These are phyloP conservation scores for Microbotryum silenes-acaulis DNA, from an alignment of 1,284 basidiomycete genomes.

Conservation along the genomic window DNA sequence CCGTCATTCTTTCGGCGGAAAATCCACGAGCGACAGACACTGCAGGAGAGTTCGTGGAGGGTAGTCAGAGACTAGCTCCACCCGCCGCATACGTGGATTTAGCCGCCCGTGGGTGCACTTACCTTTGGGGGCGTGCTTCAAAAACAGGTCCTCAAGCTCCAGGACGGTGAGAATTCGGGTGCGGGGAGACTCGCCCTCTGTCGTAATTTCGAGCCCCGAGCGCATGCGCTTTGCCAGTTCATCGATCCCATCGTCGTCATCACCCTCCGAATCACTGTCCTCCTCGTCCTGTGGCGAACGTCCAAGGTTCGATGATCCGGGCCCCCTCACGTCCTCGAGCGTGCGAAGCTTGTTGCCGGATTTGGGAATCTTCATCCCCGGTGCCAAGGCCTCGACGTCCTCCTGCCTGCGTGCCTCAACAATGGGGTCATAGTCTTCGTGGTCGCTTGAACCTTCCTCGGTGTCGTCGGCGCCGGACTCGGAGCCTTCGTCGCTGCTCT, in stretches of 20 bases:
- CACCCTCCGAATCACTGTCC: slow-evolving; percentile 16
- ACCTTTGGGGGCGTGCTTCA: slow-evolving; percentile 61
- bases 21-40: slow-evolving; percentile 60
- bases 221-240: slow-evolving; percentile 34
- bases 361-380: slow-evolving; percentile 32
- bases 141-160: slow-evolving; percentile 83
- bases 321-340: too few species aligned
- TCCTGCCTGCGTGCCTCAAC: slow-evolving; percentile 36
- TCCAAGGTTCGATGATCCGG: too few species aligned
- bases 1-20: slow-evolving; percentile 59
- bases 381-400: slow-evolving; percentile 36
- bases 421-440: slow-evolving; percentile 18
- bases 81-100: neutral
- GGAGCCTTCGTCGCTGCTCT: slow-evolving; percentile 4
- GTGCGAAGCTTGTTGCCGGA: slow-evolving; percentile 30
- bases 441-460: slow-evolving; percentile 24
- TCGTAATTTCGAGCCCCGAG: slow-evolving; percentile 23
- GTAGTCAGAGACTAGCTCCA: neutral
- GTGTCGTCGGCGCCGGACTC: slow-evolving; percentile 36
- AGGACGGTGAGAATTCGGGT: slow-evolving; percentile 75
- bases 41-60: slow-evolving; percentile 36
- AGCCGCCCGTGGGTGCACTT: neutral
- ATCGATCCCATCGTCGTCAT: slow-evolving; percentile 41
- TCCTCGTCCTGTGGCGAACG: slow-evolving; percentile 24
- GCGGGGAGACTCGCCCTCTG: slow-evolving; percentile 52